Base-by-base conservation (phyloP, 208 protist species). In the Lotmaria passim region DNA sequence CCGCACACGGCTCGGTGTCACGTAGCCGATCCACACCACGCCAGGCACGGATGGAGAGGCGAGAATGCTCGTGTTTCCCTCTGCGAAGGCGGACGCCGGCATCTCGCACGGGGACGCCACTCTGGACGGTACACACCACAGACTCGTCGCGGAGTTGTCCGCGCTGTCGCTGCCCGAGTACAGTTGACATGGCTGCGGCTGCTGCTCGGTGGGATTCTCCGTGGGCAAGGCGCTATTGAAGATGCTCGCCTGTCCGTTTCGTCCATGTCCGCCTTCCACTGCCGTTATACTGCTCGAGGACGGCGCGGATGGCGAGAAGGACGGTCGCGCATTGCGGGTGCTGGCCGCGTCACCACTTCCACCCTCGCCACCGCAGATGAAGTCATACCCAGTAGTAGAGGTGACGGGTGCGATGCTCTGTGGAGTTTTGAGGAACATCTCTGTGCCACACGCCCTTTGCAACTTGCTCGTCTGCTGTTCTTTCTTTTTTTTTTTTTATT, bases 61-160 rank as follows among this genome's bases (percentile, higher is more conserved):
- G 38, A 8, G 6, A 28, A 4, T 31, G 34, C 3, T n/a, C n/a
- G n/a, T 23, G 26, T 8, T 24, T 36, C 28, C 39, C 23, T 46
- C 21, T 8, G n/a, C 15, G 23, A 43, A 36, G 36, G 31, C 3
- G 12, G 39, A 7, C n/a, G 44, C 12, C 21, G 44, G 44, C 30
- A 33, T 38, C 31, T 53, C 44, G 30, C 38, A 53, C 0, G 44
- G 58, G 2, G 58, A 41, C 7, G 58, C 12, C 1, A 41, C 58
- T 19, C 44, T 41, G n/a, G 41, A 53, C 44, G 43, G 43, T 44
- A 51, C 41, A 10, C 36, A 41, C 57, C 57, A 47, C 57, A 51
- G 26, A 24, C 57, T 64, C 0, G 30, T 31, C 1, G 7, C 30
- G 4, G 44, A 53, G 30, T 51, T 64, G 7, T 39, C 43, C 2